Evolutionary conservation across 2,329 filamentous ascomycete species (phyloP).

Genomic region (Sodiomyces alkalinus): DNA sequence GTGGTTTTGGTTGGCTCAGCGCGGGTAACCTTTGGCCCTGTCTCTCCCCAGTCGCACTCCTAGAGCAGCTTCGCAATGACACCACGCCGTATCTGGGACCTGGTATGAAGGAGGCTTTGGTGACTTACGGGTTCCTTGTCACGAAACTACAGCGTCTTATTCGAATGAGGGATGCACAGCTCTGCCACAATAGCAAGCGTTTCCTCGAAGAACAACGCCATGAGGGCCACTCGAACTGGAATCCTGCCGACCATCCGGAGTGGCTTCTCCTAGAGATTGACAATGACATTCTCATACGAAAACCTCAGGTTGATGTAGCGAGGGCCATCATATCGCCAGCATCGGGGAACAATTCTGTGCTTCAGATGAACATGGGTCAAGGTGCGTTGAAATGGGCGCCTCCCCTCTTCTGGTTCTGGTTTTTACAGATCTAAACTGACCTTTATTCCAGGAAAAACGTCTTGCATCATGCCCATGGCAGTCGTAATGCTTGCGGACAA

Average conservation of each 20-base stretch:
- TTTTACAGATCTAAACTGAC: too few relatives aligned
- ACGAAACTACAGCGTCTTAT: constrained; percentile 27
- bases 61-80: constrained; percentile 29
- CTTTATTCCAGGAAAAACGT: constrained; percentile 37
- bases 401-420: too few relatives aligned
- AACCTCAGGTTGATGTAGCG: constrained; percentile 47
- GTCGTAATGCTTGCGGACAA: constrained; percentile 28
- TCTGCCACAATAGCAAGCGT: constrained; percentile 12
- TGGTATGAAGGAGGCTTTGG: constrained; percentile 21
- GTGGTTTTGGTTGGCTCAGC: constrained; percentile 27
- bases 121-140: constrained; percentile 26
- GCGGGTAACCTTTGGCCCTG: constrained; percentile 28
- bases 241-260: constrained; percentile 35
- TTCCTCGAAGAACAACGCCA: constrained; percentile 28
- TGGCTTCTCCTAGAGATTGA: constrained; percentile 56
- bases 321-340: constrained; percentile 39
- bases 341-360: constrained; percentile 37
- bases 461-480: constrained; percentile 38
- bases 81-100: constrained; percentile 14
- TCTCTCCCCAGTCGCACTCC: constrained; percentile 23
- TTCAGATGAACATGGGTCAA: constrained; percentile 56
- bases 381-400: too few relatives aligned
- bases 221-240: constrained; percentile 41
- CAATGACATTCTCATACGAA: constrained; percentile 43
- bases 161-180: constrained; percentile 21